phyloP scores from a whole-genome alignment of 495 filamentous ascomycete genomes.

The Schizothecium vesticola region DNA sequence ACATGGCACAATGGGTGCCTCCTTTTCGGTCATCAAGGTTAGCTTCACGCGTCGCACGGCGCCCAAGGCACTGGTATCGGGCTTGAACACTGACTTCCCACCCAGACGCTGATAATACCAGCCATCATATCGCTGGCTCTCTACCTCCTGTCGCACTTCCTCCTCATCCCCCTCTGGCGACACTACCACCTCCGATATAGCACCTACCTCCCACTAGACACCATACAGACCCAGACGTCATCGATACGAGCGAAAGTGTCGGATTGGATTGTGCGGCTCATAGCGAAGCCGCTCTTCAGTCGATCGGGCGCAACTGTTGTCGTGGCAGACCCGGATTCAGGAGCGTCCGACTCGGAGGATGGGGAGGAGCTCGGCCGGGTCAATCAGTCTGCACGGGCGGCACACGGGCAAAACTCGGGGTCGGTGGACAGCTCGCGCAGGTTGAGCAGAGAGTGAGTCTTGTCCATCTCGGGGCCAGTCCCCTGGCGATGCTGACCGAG shows the following conservation, averaged over 20 bases:
- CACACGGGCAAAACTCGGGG: conserved; percentile 44
- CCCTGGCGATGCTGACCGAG: conserved; percentile 14
- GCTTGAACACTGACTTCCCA: not conserved
- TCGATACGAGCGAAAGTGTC: conserved; percentile 59
- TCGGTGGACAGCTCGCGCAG: conserved; percentile 49
- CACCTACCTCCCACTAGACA: conserved; percentile 63
- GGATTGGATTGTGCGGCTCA: conserved; percentile 46
- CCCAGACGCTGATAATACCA: conserved; percentile 71
- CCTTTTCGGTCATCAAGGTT: conserved; percentile 45
- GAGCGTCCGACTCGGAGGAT: conserved; percentile 46
- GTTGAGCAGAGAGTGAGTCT: conserved; percentile 64
- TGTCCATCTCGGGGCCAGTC: not conserved
- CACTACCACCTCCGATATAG: conserved; percentile 69
- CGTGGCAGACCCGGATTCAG: conserved; percentile 37
- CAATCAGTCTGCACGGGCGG: conserved; percentile 62
- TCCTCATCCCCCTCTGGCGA: conserved; percentile 69
- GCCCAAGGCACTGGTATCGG: not conserved
- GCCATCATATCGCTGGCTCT: conserved; percentile 69
- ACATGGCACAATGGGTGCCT: conserved; percentile 28
- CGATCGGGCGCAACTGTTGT: conserved; percentile 31
- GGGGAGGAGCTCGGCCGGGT: conserved; percentile 61
- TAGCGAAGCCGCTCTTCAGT: conserved; percentile 55
- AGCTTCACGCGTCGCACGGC: not conserved
- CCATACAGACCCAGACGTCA: conserved; percentile 55
- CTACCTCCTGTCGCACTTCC: conserved; percentile 65